phyloP scores from a whole-genome alignment of 1,139 yeast species.

The Blastobotrys apis region DNA sequence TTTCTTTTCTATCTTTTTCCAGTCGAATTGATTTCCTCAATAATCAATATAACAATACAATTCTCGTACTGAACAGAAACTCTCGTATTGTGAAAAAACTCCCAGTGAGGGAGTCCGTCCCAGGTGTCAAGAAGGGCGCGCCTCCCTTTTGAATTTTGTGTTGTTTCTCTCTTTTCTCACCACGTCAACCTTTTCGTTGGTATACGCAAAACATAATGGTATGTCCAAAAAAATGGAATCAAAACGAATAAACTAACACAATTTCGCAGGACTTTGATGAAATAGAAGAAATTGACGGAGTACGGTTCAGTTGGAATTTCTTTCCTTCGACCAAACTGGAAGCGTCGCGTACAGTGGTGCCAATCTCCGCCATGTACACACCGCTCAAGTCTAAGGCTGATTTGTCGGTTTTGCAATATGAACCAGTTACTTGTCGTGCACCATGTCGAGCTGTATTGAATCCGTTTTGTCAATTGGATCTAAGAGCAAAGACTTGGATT shows the following conservation, averaged over 20 bases:
- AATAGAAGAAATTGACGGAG: slow-evolving; percentile 83
- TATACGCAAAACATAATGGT: too few species aligned
- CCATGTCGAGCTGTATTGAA: slow-evolving; percentile 84
- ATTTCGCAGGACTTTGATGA: slow-evolving; percentile 66
- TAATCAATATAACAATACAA: too few species aligned
- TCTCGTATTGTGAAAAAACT: too few species aligned
- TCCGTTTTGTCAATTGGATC: slow-evolving; percentile 79
- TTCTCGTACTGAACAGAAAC: too few species aligned
- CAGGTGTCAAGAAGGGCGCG: too few species aligned
- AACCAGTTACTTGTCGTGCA: slow-evolving; percentile 82
- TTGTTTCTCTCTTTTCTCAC: too few species aligned
- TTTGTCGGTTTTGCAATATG: slow-evolving; percentile 77
- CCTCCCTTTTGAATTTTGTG: too few species aligned
- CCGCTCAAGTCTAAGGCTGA: slow-evolving; percentile 81
- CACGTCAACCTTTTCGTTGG: too few species aligned
- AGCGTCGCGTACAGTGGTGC: slow-evolving; percentile 88
- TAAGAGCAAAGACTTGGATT: slow-evolving; percentile 77
- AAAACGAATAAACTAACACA: neutral
- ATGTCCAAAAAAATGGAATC: neutral
- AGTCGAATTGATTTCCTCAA: neutral
- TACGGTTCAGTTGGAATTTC: slow-evolving; percentile 86
- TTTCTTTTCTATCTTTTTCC: slow-evolving; percentile 1
- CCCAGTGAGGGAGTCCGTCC: too few species aligned
- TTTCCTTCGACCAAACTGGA: slow-evolving; percentile 87
- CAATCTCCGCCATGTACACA: slow-evolving; percentile 90